phyloP scores from a whole-genome alignment of 345 rosid species.

The Microcos paniculata region DNA sequence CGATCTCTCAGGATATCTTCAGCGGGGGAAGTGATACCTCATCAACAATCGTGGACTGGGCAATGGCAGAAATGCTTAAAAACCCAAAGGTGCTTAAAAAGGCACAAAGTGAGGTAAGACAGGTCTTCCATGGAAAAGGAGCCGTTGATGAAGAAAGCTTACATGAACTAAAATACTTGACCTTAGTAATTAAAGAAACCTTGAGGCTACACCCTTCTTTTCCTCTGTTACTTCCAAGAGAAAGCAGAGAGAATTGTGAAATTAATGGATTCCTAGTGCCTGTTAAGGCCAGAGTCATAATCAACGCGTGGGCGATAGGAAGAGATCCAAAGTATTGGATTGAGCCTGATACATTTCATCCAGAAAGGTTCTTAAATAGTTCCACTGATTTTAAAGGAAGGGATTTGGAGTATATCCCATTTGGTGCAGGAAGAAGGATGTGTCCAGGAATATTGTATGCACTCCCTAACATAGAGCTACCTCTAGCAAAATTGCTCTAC shows the following conservation, averaged over 20 bases:
- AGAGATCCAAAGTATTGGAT: too few species aligned
- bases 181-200: neutral
- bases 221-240: neutral
- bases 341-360: neutral
- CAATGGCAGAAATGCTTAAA: too few species aligned
- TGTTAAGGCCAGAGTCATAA: neutral
- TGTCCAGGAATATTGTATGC: neutral
- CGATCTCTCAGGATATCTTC: constrained; percentile 27
- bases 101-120: constrained; percentile 32
- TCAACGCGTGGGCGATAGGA: too few species aligned
- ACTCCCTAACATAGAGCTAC: neutral
- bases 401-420: neutral
- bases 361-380: neutral
- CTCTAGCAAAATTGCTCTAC: neutral
- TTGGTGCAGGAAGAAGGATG: constrained; percentile 5
- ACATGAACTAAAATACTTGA: neutral
- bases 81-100: constrained; percentile 18
- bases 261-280: neutral
- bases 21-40: constrained; percentile 32
- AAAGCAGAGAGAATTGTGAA: neutral
- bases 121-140: constrained; percentile 7
- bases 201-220: too few species aligned
- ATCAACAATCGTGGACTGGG: constrained; percentile 27
- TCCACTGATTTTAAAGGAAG: neutral
- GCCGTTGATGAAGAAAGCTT: too few species aligned